These are phyloP conservation scores for Bacterosira constricta DNA, from an alignment of 108 stramenopile species.

Conservation along the genomic window DNA sequence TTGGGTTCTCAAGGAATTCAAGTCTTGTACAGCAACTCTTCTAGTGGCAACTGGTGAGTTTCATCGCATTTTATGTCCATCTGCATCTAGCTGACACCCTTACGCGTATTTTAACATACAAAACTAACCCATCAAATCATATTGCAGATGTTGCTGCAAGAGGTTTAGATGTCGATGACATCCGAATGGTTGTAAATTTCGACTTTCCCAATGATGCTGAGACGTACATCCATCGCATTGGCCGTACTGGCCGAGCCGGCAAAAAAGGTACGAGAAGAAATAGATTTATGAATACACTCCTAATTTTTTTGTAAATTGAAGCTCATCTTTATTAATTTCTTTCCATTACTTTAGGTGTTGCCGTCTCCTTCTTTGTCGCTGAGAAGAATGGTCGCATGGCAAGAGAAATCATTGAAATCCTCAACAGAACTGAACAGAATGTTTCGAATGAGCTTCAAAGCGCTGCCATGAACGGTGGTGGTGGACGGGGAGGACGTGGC, in stretches of 20 bases:
- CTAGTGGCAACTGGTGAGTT: slow-evolving; percentile 86
- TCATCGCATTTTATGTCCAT: background rate
- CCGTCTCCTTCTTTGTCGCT: slow-evolving; percentile 94
- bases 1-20: slow-evolving; percentile 95
- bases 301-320: background rate
- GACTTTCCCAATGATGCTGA: slow-evolving; percentile 91
- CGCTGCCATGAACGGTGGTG: slow-evolving; percentile 51
- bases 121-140: background rate
- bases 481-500: slow-evolving; percentile 54
- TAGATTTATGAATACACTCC: background rate
- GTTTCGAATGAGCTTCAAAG: slow-evolving; percentile 68
- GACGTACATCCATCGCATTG: slow-evolving; percentile 94
- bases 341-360: slow-evolving; percentile 45
- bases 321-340: background rate
- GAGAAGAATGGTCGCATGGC: slow-evolving; percentile 93
- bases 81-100: no score
- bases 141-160: slow-evolving; percentile 97
- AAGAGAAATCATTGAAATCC: slow-evolving; percentile 79
- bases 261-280: slow-evolving; percentile 88
- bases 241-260: slow-evolving; percentile 98
- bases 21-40: slow-evolving; percentile 78
- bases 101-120: background rate
- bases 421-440: slow-evolving; percentile 73
- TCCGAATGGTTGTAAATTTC: slow-evolving; percentile 94
- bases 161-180: slow-evolving; percentile 96